Conservation (phyloP, 1,284 basidiomycete genomes). For the Trichosporon sp. region DNA sequence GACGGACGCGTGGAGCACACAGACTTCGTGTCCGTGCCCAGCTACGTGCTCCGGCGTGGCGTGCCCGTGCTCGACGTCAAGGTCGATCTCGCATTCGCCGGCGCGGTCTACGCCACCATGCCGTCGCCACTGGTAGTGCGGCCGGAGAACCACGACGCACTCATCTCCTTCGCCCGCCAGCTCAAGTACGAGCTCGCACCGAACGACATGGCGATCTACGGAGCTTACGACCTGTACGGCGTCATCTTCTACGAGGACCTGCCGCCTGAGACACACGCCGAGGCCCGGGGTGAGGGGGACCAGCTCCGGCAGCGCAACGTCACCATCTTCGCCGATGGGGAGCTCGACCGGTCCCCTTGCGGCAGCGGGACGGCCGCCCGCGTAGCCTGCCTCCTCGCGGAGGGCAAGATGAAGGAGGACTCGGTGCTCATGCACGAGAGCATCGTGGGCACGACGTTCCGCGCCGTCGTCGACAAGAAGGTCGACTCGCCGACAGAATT, state of each 20-base stretch:
- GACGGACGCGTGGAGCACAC: slow-evolving; percentile 11
- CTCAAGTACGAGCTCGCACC: slow-evolving; percentile 33
- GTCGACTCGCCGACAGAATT: slow-evolving; percentile 7
- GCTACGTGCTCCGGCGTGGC: slow-evolving; percentile 9
- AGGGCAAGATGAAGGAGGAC: slow-evolving; percentile 27
- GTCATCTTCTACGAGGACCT: slow-evolving; percentile 21
- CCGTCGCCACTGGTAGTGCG: slow-evolving; percentile 45
- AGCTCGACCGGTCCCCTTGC: slow-evolving; percentile 53
- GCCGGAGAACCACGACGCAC: slow-evolving; percentile 31
- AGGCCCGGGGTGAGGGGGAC: not conserved
- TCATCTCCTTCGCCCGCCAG: slow-evolving; percentile 34
- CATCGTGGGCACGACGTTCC: slow-evolving; percentile 18
- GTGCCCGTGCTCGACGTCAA: slow-evolving; percentile 19
- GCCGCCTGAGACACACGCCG: not conserved
- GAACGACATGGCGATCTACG: slow-evolving; percentile 15
- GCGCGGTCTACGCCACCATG: slow-evolving; percentile 53
- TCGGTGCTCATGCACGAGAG: slow-evolving; percentile 13
- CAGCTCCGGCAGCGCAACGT: slow-evolving; percentile 16
- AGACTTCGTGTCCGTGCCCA: slow-evolving; percentile 23
- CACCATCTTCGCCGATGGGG: slow-evolving; percentile 50
- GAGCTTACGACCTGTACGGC: slow-evolving; percentile 18
- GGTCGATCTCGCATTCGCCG: slow-evolving; percentile 52
- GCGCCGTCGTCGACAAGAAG: not conserved
- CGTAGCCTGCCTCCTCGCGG: slow-evolving; percentile 49
- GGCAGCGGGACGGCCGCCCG: slow-evolving; percentile 53